A percentile compares a stretch with the other conserved stretches of the same genome.
Conservation (phyloP, 345 rosid genomes). For the Boechera retrofracta region DNA sequence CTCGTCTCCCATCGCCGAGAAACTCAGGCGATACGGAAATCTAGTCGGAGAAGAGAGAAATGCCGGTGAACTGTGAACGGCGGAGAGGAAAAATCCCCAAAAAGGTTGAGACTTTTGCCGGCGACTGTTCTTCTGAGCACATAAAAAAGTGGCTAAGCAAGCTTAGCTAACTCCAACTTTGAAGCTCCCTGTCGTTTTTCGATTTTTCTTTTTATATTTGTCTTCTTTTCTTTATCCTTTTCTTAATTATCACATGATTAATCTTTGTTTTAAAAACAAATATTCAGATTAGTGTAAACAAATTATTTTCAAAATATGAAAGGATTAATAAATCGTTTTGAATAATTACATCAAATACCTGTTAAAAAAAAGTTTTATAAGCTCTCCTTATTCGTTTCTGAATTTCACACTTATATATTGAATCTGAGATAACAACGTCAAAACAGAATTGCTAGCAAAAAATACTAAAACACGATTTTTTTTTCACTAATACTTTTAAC, state of each 20-base stretch:
- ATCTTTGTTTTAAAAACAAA: neutral
- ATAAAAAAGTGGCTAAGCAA: neutral
- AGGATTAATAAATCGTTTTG: neutral
- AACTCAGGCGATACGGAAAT: neutral
- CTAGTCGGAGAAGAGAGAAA: constrained; percentile 12
- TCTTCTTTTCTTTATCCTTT: neutral
- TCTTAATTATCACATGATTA: neutral
- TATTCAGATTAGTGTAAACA: neutral
- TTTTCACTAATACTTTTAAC: too few species aligned
- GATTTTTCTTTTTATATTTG: constrained; percentile 14
- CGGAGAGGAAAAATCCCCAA: constrained; percentile 5
- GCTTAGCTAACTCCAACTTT: constrained; percentile 17
- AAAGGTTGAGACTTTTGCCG: constrained; percentile 39
- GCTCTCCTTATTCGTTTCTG: too few species aligned
- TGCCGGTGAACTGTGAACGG: constrained; percentile 26
- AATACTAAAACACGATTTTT: too few species aligned
- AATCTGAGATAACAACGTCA: too few species aligned
- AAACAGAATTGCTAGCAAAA: too few species aligned
- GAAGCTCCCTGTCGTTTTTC: constrained; percentile 16
- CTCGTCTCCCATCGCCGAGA: constrained; percentile 76
- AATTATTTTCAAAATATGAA: neutral
- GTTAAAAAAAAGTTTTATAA: too few species aligned
- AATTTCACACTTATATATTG: too few species aligned
- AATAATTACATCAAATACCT: neutral
- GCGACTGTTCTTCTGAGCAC: constrained; percentile 31